A percentile compares a stretch with the other conserved stretches of the same genome.
Conservation (phyloP, 2,329 filamentous ascomycete species). For the Botryotinia narcissicola region DNA sequence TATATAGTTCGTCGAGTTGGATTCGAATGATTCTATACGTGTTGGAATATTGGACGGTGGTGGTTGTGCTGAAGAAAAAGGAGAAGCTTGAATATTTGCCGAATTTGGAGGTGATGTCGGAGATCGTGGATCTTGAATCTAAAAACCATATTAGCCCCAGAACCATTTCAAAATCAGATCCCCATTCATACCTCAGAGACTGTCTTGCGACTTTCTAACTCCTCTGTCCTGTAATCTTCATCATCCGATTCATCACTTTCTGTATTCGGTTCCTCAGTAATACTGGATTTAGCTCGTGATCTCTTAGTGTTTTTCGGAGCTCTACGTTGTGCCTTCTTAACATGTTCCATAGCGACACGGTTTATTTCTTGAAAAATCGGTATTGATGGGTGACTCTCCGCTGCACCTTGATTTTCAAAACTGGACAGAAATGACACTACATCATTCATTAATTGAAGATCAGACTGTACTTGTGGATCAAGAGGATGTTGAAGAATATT, state of each 20-base stretch:
- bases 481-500: constrained; percentile 93
- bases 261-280: background rate
- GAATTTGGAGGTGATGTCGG: background rate
- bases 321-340: constrained; percentile 3
- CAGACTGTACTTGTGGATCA: constrained; percentile 78
- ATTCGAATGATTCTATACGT: background rate
- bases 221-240: background rate
- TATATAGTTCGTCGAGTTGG: background rate
- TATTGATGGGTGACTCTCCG: background rate
- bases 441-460: constrained; percentile 82
- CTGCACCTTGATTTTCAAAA: constrained; percentile 1
- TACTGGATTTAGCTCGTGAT: background rate
- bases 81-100: background rate
- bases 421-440: constrained; percentile 46
- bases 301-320: constrained; percentile 8
- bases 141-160: background rate
- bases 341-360: constrained; percentile 6
- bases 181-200: background rate
- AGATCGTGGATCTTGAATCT: background rate
- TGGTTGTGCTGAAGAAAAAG: background rate
- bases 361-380: constrained; percentile 11
- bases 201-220: background rate
- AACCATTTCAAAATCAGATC: background rate
- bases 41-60: background rate
- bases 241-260: constrained; percentile 1